These are phyloP conservation scores for Aureobasidium subglaciale DNA, from an alignment of 2,329 filamentous ascomycete species.

Conservation along the genomic window DNA sequence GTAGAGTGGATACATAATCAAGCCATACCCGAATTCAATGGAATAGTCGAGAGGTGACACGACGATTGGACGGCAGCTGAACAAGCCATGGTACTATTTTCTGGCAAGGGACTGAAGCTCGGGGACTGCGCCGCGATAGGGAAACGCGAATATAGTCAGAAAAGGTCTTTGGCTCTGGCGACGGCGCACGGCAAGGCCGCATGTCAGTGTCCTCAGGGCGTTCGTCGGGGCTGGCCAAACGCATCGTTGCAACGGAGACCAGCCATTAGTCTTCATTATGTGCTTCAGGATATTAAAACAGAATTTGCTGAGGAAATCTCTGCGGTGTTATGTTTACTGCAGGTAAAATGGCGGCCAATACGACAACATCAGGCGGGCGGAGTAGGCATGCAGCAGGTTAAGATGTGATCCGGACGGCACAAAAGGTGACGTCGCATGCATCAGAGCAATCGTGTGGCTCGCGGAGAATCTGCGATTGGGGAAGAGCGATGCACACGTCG, in stretches of 20 bases:
- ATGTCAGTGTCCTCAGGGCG: conserved; percentile 6
- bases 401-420: conserved; percentile 8
- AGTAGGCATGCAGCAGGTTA: background rate
- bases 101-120: conserved; percentile 6
- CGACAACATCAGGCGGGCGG: background rate
- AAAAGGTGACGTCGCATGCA: conserved; percentile 12
- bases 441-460: background rate
- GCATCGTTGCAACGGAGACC: conserved; percentile 13
- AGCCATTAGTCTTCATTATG: background rate
- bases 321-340: conserved; percentile 6
- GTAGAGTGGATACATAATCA: conserved; percentile 2
- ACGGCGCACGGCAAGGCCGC: conserved; percentile 9
- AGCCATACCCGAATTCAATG: conserved; percentile 6
- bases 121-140: background rate
- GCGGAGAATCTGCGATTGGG: conserved; percentile 14
- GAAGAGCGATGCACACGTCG: conserved; percentile 12
- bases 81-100: conserved; percentile 6
- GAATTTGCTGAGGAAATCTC: conserved; percentile 2
- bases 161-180: conserved; percentile 5
- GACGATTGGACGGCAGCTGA: conserved; percentile 3
- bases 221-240: conserved; percentile 14
- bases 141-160: conserved; percentile 8
- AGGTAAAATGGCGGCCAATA: background rate
- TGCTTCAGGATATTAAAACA: conserved; percentile 12
- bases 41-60: conserved; percentile 5